Conservation (phyloP, 257 asterid genomes). For the Nicotiana tabacum region DNA sequence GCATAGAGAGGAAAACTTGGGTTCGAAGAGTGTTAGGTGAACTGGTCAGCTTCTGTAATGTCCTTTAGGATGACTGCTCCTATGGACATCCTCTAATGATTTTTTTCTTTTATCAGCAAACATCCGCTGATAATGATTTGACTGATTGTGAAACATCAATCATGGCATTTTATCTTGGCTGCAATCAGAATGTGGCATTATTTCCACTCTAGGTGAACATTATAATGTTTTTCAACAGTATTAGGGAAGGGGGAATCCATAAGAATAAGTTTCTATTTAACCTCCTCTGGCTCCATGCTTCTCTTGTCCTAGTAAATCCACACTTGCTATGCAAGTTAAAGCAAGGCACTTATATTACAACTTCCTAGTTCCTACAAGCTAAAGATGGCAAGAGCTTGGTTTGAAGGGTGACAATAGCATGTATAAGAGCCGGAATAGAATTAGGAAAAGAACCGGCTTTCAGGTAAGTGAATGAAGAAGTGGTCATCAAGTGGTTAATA, state of each 20-base stretch:
- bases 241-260: neutral
- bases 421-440: neutral
- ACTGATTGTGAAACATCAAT: neutral
- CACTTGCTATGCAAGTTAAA: neutral
- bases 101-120: too few relatives aligned
- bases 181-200: neutral
- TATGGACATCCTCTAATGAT: neutral
- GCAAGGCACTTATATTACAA: neutral
- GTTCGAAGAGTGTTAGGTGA: neutral
- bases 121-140: neutral
- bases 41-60: neutral
- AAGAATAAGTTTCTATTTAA: neutral
- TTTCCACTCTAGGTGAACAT: neutral
- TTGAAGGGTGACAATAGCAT: neutral
- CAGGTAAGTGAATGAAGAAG: neutral
- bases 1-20: neutral
- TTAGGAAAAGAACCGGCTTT: neutral
- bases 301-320: neutral
- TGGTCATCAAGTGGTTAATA: neutral
- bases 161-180: neutral
- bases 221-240: neutral
- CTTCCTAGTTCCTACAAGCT: neutral
- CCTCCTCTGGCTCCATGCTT: neutral
- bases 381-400: neutral
- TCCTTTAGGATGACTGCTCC: neutral